Evolutionary conservation across 2,329 filamentous ascomycete genomes (phyloP).

Genomic region (Xylaria arbuscula): DNA sequence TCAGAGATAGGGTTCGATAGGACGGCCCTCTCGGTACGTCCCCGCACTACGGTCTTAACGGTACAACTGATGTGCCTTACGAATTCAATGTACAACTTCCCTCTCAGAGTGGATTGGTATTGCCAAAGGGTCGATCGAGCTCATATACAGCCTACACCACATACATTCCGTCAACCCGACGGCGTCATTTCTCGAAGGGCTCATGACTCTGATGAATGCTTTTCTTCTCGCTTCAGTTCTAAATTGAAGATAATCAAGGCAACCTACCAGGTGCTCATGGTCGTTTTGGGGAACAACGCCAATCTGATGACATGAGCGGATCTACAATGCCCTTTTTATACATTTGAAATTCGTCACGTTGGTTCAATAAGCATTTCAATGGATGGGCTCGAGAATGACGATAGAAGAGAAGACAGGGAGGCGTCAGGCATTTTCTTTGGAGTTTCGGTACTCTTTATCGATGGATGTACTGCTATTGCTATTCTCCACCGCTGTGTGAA

Average conservation of each 20-base stretch:
- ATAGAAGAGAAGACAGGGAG: background rate
- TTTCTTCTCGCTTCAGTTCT: background rate
- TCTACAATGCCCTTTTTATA: slow-evolving; percentile 14
- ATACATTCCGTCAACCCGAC: background rate
- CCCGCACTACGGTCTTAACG: background rate
- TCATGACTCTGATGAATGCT: slow-evolving; percentile 2
- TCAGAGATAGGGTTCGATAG: slow-evolving; percentile 57
- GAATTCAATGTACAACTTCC: background rate
- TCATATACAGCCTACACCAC: background rate
- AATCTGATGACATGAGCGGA: background rate
- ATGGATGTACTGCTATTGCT: background rate
- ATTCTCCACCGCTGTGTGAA: background rate
- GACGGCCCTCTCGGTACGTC: slow-evolving; percentile 24
- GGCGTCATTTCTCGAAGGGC: background rate
- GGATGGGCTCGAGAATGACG: slow-evolving; percentile 25
- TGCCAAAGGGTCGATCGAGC: slow-evolving; percentile 1
- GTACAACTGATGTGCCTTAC: background rate
- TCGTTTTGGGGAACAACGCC: background rate
- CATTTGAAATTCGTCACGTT: slow-evolving; percentile 17
- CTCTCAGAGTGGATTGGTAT: background rate
- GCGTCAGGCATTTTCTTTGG: slow-evolving; percentile 26
- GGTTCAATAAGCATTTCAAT: slow-evolving; percentile 17
- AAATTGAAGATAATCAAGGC: slow-evolving; percentile 7
- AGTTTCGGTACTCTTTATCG: slow-evolving; percentile 20
- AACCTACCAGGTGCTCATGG: slow-evolving; percentile 2